Base-by-base conservation (phyloP, 2,329 filamentous ascomycete species). In the Talaromyces marneffei region DNA sequence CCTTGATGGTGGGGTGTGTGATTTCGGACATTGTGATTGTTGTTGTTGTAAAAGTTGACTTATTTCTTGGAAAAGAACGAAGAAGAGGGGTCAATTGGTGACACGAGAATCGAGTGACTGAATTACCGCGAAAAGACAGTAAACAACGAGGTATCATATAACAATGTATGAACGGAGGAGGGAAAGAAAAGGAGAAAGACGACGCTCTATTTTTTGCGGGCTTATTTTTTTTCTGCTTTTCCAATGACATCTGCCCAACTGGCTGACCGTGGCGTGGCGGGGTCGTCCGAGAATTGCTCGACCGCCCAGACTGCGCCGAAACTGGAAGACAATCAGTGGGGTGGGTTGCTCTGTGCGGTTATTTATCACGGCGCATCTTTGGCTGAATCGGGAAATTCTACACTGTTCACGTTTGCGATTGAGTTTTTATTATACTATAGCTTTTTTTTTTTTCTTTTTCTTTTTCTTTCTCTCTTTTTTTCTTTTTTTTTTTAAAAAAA, bases 1-100 rank as follows among this genome's bases (percentile, higher is more conserved):
- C 86, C 80, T 90, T 84, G 82, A 91, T 91, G 74, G 88, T 90
- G 75, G 86, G 85, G 83, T 91, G 88, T 68, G 82, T 83, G 77
- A 90, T 85, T 73, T 90, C 84, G 77, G 81, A 79, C 87, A 90
- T 90, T 71, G 72, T 85, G 76, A 54, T 31, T 18, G 53, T 63
- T 65, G 53, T 63, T 65, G 67, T 67, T 64, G 67, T 29, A n/a
- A 27, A 65, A 23, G n/a, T 7, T 7, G 29, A 33, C 20, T 52
- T 50, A 31, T 50, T 52, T 14, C 52, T 63, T 35, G 48, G 44
- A 56, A 27, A n/a, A n/a, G 14, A 42, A 48, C 16, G 40, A 37
- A 23, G n/a, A 61, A 52, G 59, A 57, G 56, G 61, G 56, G 53
- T 40, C 56, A 58, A 57, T 59, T 58, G 60, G 18, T 42, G 29